phyloP scores from a whole-genome alignment of 1,139 yeast genomes.

The Candida sp. region DNA sequence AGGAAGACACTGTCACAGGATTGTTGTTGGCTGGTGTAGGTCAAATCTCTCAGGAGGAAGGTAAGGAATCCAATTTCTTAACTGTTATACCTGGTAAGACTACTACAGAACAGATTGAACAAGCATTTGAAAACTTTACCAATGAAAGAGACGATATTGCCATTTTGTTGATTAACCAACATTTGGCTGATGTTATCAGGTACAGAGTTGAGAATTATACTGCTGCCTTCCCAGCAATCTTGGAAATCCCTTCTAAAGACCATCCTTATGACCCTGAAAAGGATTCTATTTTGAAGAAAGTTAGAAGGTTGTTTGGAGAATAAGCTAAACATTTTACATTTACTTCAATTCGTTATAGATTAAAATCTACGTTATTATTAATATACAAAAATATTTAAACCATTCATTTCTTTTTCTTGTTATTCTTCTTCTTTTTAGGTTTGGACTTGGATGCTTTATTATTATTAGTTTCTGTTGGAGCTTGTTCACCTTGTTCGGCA shows the following conservation, averaged over 20 bases:
- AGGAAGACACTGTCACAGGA: slow-evolving; percentile 97
- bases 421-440: slow-evolving; percentile 11
- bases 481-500: slow-evolving; percentile 5
- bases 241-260: slow-evolving; percentile 97
- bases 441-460: slow-evolving; percentile 2
- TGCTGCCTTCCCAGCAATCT: slow-evolving; percentile 91
- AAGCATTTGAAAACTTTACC: slow-evolving; percentile 75
- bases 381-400: slow-evolving; percentile 5
- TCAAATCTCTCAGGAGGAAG: slow-evolving; percentile 63
- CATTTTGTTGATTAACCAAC: slow-evolving; percentile 88
- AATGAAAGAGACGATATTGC: slow-evolving; percentile 85
- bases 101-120: slow-evolving; percentile 68
- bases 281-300: slow-evolving; percentile 93
- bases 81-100: slow-evolving; percentile 82
- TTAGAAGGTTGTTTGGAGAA: slow-evolving; percentile 92
- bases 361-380: slow-evolving; percentile 2
- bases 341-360: neutral
- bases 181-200: slow-evolving; percentile 89
- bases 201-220: slow-evolving; percentile 78
- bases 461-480: neutral
- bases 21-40: slow-evolving; percentile 95
- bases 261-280: slow-evolving; percentile 99
- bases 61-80: slow-evolving; percentile 76
- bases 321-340: slow-evolving; percentile 19
- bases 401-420: slow-evolving; percentile 20